Conservation (phyloP, 2,329 filamentous ascomycete genomes). For the Botrytis hyacinthi region DNA sequence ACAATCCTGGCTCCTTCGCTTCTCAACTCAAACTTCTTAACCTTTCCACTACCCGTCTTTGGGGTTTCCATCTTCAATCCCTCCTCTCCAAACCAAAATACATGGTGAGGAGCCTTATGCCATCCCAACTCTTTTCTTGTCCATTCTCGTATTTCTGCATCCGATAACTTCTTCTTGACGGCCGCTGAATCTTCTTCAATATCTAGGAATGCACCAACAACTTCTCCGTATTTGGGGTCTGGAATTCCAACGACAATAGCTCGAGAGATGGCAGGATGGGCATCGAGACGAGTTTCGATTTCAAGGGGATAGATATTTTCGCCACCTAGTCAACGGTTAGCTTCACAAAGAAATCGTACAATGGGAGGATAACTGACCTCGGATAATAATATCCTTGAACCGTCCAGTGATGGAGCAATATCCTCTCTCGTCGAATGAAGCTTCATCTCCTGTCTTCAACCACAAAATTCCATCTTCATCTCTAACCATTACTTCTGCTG, state of each 20-base stretch:
- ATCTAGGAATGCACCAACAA: slow-evolving; percentile 64
- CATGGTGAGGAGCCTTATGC: slow-evolving; percentile 67
- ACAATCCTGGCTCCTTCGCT: slow-evolving; percentile 28
- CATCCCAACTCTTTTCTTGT: slow-evolving; percentile 58
- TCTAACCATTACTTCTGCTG: slow-evolving; percentile 26
- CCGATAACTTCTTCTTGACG: slow-evolving; percentile 63
- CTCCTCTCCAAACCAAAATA: slow-evolving; percentile 73
- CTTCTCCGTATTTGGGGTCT: slow-evolving; percentile 64
- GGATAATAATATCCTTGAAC: slow-evolving; percentile 71
- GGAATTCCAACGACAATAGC: slow-evolving; percentile 63
- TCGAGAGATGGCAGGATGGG: slow-evolving; percentile 53
- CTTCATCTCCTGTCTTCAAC: slow-evolving; percentile 56
- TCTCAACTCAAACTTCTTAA: slow-evolving; percentile 53
- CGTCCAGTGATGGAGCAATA: slow-evolving; percentile 59
- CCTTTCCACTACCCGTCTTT: slow-evolving; percentile 70
- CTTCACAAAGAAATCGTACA: background rate
- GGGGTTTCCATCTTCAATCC: slow-evolving; percentile 50
- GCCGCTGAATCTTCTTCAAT: slow-evolving; percentile 47
- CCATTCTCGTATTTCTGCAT: slow-evolving; percentile 60
- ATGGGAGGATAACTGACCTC: slow-evolving; percentile 43
- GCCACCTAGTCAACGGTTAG: slow-evolving; percentile 37
- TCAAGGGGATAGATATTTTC: slow-evolving; percentile 64
- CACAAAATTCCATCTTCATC: slow-evolving; percentile 40
- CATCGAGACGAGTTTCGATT: slow-evolving; percentile 65
- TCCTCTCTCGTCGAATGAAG: slow-evolving; percentile 47